Evolutionary conservation across 306 rosid species (phyloP), one percentile per base, ranked within the genome.

Genomic region (Fagus crenata): DNA sequence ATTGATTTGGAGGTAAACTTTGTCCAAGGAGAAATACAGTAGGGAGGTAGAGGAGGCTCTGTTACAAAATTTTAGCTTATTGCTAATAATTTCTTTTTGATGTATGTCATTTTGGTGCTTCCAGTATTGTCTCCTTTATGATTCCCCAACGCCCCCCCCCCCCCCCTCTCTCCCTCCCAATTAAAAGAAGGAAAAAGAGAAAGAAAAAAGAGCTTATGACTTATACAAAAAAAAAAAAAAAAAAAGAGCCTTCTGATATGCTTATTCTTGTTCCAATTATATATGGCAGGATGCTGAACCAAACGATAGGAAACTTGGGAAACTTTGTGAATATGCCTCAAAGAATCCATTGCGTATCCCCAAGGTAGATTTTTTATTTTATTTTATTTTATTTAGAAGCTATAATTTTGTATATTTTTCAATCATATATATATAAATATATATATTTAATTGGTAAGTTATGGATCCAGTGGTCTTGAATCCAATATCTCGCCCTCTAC

Each of bases 271-370:
- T 35, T 60, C 28, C 12, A 43, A 22, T 9, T 51, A 17, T 75
- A 35, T 51, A 17, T 79, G 37, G 51, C 84, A 87, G 91, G 86
- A 85, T 28, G 89, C 84, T 81, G 87, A 83, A 70, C 86, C 89
- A 51, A 84, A 84, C 51, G 91, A 88, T 73, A 76, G 91, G 63
- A 85, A 85, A 74, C 84, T 88, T 59, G 82, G 68, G 35, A 88
- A 88, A 69, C 91, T 88, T 41, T 84, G 91, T 72, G 91, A 83
- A 49, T 88, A 88, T 81, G 89, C 85, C 46, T 74, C 80, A 18
- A 88, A 81, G 78, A 88, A 88, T 53, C 91, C 89, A 0, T 53
- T 88, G 82, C 85, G 91, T 32, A 84, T 88, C 49, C 91, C 91
- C 51, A 85, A 88, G 85, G 91, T 88, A 64, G 46, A 6, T 28